Evolutionary conservation across 106 monocot species (phyloP).

Genomic region (Allium sativum): DNA sequence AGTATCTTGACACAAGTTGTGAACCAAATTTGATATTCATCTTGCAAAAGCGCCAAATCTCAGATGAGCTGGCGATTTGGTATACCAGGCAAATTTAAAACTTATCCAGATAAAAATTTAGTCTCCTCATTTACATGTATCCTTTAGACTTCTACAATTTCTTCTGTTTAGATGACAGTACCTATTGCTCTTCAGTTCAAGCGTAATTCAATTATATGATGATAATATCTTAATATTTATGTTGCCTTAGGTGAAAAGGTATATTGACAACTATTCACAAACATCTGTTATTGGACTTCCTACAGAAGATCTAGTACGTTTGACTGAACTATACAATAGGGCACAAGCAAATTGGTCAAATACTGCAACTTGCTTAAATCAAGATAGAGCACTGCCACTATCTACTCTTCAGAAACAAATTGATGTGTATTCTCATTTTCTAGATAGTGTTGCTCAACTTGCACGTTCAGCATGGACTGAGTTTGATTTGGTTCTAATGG

Average conservation of each 20-base stretch:
- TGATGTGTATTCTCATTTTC: slow-evolving; percentile 69
- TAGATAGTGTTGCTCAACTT: slow-evolving; percentile 73
- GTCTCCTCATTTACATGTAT: no score
- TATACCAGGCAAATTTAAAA: no score
- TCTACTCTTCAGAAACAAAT: slow-evolving; percentile 42
- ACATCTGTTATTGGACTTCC: slow-evolving; percentile 88
- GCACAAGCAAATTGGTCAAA: slow-evolving; percentile 51
- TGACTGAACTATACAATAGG: slow-evolving; percentile 36
- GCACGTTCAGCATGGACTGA: slow-evolving; percentile 97
- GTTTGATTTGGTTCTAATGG: slow-evolving; percentile 80
- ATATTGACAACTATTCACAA: slow-evolving; percentile 80
- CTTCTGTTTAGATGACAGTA: no score
- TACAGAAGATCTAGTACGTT: slow-evolving; percentile 43
- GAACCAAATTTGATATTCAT: no score
- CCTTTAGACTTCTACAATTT: no score
- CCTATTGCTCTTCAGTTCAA: no score
- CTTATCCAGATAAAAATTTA: no score
- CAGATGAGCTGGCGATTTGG: no score
- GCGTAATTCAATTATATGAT: no score
- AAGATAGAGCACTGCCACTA: slow-evolving; percentile 6
- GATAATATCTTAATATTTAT: no score
- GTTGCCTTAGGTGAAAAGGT: slow-evolving; percentile 68
- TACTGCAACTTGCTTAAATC: slow-evolving; percentile 11
- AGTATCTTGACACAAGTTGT: no score
- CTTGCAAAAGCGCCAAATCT: no score